Base-by-base conservation (phyloP, 805 yeast species). In the Candida coquimbonensis region DNA sequence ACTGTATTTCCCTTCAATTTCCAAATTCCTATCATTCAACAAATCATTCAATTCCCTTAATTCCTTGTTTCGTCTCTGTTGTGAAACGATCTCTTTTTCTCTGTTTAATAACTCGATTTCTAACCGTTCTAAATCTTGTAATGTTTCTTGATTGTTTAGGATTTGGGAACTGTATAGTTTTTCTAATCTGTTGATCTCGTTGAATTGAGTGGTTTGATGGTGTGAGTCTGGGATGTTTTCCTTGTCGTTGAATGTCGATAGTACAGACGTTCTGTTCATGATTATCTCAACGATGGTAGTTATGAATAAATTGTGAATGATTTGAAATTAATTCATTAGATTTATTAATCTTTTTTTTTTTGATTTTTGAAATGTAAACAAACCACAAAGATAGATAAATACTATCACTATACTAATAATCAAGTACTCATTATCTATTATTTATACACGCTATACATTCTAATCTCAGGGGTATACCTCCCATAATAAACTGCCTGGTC, bases 51-150 rank as follows among this genome's bases (percentile, higher is more conserved):
- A 11, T 13, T 53, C 53, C 3, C 40, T 40, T 12, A 53, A 31
- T 9, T 50, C 34, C 19, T 24, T 44, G 24, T 49, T 39, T 5
- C 40, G 33, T 24, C 16, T 42, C 38, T 51, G 52, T 7, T 43
- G 43, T n/a, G 40, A 36, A n/a, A 51, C 34, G 2, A 56, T 16
- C 19, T 40, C 44, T 39, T 53, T 52, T 39, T 64, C 67, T 42
- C 61, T 65, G 11, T 44, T 19, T 25, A 50, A 42, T 7, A 71
- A 39, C 33, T 67, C 73, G 34, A 51, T 39, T 42, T 67, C 70
- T 12, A 66, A 50, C 40, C 61, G 54, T 45, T 68, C 72, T 44
- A 60, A 59, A 37, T 68, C 72, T n/a, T 57, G 56, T 13, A 56
- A 50, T 4, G 63, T 50, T 21, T 59, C 58, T 40, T 64, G 63